These are phyloP conservation scores for Mentha longifolia DNA, from an alignment of 257 asterid genomes.

Conservation along the genomic window DNA sequence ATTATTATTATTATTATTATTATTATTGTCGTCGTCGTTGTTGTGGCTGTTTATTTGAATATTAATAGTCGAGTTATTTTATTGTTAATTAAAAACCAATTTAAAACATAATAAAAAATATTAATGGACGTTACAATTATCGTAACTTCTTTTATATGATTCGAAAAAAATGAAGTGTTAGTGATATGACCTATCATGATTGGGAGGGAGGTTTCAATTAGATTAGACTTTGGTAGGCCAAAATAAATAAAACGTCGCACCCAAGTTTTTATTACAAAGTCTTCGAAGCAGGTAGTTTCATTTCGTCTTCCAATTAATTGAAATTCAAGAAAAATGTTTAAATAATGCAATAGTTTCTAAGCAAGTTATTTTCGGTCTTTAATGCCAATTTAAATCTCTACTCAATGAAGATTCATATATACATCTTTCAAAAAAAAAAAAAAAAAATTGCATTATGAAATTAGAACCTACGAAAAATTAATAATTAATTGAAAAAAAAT, in stretches of 20 bases:
- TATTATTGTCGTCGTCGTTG: no score
- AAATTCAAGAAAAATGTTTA: neutral
- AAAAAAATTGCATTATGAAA: no score
- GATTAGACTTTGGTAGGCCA: neutral
- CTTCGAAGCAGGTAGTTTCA: constrained; percentile 20
- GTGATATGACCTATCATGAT: neutral
- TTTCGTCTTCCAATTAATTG: constrained; percentile 20
- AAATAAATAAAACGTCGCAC: constrained; percentile 21
- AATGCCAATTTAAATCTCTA: neutral
- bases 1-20: no score
- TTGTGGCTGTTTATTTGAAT: no score
- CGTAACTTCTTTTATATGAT: neutral
- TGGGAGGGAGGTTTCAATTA: neutral
- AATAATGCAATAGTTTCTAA: neutral
- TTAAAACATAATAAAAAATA: no score
- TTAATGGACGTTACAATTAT: neutral
- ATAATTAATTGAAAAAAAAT: no score
- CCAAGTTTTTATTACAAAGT: constrained; percentile 22
- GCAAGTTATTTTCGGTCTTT: neutral
- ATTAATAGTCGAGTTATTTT: no score
- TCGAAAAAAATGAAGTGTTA: no score
- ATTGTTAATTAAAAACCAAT: no score
- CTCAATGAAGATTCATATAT: neutral
- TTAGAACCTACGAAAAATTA: no score
- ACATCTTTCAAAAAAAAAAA: neutral